These are phyloP conservation scores for Spathaspora boniae DNA, from an alignment of 805 yeast species.

Conservation along the genomic window DNA sequence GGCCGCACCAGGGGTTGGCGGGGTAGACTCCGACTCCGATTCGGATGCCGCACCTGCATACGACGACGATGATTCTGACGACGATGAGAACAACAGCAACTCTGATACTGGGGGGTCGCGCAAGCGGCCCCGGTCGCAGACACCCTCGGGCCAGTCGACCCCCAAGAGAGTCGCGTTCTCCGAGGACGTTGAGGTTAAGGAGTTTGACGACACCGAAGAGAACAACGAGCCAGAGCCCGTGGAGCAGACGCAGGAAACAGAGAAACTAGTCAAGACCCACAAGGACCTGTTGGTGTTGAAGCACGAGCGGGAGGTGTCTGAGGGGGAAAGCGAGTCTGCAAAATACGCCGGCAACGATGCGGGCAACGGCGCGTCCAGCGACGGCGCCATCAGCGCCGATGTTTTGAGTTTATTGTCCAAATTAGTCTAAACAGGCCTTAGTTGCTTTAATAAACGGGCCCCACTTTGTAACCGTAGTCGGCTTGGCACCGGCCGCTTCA, in stretches of 20 bases:
- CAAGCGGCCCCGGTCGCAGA: conserved; percentile 15
- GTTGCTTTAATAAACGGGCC: conserved; percentile 4
- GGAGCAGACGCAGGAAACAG: conserved; percentile 18
- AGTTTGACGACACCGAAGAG: conserved; percentile 39
- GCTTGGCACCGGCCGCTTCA: background rate
- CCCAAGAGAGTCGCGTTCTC: conserved; percentile 40
- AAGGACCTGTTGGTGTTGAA: conserved; percentile 31
- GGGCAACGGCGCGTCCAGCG: conserved; percentile 6
- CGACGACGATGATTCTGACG: conserved; percentile 9
- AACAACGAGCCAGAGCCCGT: conserved; percentile 20
- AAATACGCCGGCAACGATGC: conserved; percentile 12
- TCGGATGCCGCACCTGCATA: conserved; percentile 12
- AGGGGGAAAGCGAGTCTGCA: conserved; percentile 10
- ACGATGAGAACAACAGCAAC: conserved; percentile 7
- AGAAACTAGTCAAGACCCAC: conserved; percentile 17
- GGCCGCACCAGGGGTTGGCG: conserved; percentile 29
- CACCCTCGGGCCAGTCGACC: conserved; percentile 23
- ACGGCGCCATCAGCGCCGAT: conserved; percentile 11
- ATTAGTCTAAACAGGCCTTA: conserved; percentile 13
- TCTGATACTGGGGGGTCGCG: conserved; percentile 12
- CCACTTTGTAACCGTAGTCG: background rate
- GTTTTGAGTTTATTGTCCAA: conserved; percentile 34
- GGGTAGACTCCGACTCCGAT: conserved; percentile 22
- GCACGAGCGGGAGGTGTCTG: conserved; percentile 20
- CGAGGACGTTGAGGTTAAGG: conserved; percentile 40